Evolutionary conservation across 768 basidiomycete genomes (phyloP).

Genomic region (Tricholoma flavovirens): DNA sequence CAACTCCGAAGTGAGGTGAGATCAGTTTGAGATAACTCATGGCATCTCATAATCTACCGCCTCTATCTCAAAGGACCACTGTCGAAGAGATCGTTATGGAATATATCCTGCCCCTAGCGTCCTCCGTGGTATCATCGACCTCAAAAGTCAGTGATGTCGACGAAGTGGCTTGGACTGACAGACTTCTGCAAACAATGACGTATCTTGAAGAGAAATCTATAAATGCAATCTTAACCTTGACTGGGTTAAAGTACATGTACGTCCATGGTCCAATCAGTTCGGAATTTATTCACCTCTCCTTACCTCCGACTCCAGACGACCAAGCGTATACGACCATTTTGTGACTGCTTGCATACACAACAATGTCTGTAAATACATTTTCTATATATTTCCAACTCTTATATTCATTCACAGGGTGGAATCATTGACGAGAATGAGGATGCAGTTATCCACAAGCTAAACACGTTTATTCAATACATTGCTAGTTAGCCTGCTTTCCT

Average conservation of each 20-base stretch:
- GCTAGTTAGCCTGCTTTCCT: conserved; percentile 41
- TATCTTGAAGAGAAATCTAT: conserved; percentile 57
- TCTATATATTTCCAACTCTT: conserved; percentile 1
- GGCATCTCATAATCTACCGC: not conserved
- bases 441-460: conserved; percentile 46
- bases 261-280: conserved; percentile 21
- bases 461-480: conserved; percentile 48
- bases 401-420: conserved; percentile 59
- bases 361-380: conserved; percentile 56
- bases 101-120: conserved; percentile 79
- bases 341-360: conserved; percentile 70
- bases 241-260: conserved; percentile 59
- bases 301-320: conserved; percentile 40
- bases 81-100: conserved; percentile 67
- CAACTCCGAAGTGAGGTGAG: conserved; percentile 55
- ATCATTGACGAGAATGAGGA: conserved; percentile 84
- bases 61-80: conserved; percentile 34
- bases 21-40: not conserved
- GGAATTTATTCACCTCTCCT: conserved; percentile 1
- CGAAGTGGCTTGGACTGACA: conserved; percentile 82
- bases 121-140: conserved; percentile 35
- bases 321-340: conserved; percentile 64
- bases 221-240: conserved; percentile 52
- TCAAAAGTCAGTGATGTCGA: conserved; percentile 55
- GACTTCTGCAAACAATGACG: conserved; percentile 66